Base-by-base conservation (phyloP, 345 rosid genomes). In the Lenwebbia sp. region DNA sequence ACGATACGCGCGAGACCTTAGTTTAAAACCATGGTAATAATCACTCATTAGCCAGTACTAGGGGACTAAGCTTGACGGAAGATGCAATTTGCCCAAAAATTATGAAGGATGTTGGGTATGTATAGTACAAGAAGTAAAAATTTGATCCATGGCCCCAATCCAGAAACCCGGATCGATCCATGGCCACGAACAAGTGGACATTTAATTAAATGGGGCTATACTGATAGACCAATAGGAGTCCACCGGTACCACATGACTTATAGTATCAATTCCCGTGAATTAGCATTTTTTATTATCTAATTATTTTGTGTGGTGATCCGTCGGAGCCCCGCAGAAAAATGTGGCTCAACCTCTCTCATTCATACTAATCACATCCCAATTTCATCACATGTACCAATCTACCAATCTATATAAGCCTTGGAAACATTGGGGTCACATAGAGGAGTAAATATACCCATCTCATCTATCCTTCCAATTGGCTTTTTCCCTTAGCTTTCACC, bases 201-300 rank as follows among this genome's bases (percentile, higher is more conserved):
- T 30, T 30, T 15, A 30, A 15, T 2, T 22, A 1, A 14, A 30
- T 1, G 75, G 75, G 22, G 75, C 75, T 28, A 62, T 15, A 15
- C 10, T 15, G 2, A 30, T 50, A 30, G 75, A 28, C 41, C 11
- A 6, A 15, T 30, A 62, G 41, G 22, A 7, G 2, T 15, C 41
- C 17, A 30, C 41, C 0, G 1, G 41, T 7, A 7, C 12, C 22
- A 3, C 41, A 2, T 3, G 0, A 3, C 54, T 53, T 2, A 53
- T 17, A 2, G 7, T 53, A 53, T 53, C 54, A 5, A 30, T 65
- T 30, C 11, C 23, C 75, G 2, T 17, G 13, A 33, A 19, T 17
- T 1, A 1, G 3, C 26, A 37, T 19, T 19, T 2, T 22, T 19
- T 13, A 22, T 5, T 5, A 15, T 65, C 23, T 65, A 55, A 30